Conservation (phyloP, 495 filamentous ascomycete genomes). For the Lasiosphaeria ovina region DNA sequence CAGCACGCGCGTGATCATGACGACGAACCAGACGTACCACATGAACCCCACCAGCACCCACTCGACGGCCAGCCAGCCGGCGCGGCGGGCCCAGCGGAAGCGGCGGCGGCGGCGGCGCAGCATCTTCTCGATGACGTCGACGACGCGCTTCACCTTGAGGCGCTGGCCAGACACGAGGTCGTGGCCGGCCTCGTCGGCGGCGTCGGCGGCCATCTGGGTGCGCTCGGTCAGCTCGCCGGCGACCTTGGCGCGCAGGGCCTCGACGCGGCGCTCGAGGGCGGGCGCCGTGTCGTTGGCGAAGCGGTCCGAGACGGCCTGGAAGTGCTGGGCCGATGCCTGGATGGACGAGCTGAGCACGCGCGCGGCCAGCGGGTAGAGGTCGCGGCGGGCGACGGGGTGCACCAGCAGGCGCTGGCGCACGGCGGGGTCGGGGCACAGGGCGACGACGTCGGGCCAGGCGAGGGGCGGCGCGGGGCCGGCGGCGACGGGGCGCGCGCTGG, state of each 20-base stretch:
- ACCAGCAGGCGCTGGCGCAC: slow-evolving; percentile 27
- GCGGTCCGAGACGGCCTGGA: slow-evolving; percentile 52
- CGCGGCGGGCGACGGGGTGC: slow-evolving; percentile 53
- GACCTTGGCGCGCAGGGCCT: slow-evolving; percentile 33
- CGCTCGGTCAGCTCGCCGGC: slow-evolving; percentile 49
- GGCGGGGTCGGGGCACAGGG: slow-evolving; percentile 28
- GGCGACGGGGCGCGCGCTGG: slow-evolving; percentile 7
- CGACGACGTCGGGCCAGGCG: slow-evolving; percentile 36
- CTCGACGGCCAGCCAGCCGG: slow-evolving; percentile 70
- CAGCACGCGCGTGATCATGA: slow-evolving; percentile 64
- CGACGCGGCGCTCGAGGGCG: slow-evolving; percentile 35
- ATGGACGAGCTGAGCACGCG: slow-evolving; percentile 58
- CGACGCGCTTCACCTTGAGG: slow-evolving; percentile 71
- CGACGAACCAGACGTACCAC: slow-evolving; percentile 82
- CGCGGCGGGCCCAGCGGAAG: slow-evolving; percentile 67
- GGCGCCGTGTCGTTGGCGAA: slow-evolving; percentile 36
- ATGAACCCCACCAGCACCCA: slow-evolving; percentile 77
- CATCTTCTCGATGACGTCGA: slow-evolving; percentile 74
- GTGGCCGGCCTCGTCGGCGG: slow-evolving; percentile 70
- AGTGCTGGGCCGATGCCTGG: slow-evolving; percentile 49
- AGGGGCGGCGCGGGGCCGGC: neutral
- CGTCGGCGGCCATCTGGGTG: slow-evolving; percentile 64
- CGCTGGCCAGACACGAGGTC: slow-evolving; percentile 73
- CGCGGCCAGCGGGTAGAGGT: slow-evolving; percentile 69
- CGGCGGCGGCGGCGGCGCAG: slow-evolving; percentile 63